These are phyloP conservation scores for Dictyostelium intermedium DNA, from an alignment of 78 protist species.

Conservation along the genomic window DNA sequence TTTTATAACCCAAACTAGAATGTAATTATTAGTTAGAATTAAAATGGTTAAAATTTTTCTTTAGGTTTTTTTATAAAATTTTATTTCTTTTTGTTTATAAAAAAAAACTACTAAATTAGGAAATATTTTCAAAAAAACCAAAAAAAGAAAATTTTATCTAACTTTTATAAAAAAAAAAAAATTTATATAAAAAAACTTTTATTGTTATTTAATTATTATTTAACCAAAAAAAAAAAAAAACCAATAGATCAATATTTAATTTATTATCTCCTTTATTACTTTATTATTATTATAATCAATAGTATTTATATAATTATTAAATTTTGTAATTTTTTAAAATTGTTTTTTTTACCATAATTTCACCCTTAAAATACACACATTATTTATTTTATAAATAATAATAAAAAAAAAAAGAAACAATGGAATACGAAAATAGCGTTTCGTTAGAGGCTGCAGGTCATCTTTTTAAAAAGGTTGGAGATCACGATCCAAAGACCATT, in stretches of 20 bases:
- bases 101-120: too few species aligned
- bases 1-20: not conserved
- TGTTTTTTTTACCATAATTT: too few species aligned
- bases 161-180: not conserved
- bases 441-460: slow-evolving; percentile 71
- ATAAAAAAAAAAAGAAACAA: not conserved
- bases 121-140: not conserved
- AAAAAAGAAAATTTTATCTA: not conserved
- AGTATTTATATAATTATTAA: not conserved
- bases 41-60: not conserved
- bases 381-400: too few species aligned
- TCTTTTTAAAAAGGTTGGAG: slow-evolving; percentile 67
- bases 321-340: not conserved
- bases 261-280: not conserved
- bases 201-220: too few species aligned
- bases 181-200: not conserved
- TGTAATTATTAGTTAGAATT: not conserved
- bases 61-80: not conserved
- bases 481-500: slow-evolving; percentile 36
- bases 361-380: too few species aligned
- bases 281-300: not conserved
- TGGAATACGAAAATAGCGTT: slow-evolving; percentile 33
- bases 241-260: not conserved
- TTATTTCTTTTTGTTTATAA: not conserved
- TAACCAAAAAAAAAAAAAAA: not conserved